Base-by-base conservation (phyloP, 108 stramenopile species). In the Skeletonema marinoi region DNA sequence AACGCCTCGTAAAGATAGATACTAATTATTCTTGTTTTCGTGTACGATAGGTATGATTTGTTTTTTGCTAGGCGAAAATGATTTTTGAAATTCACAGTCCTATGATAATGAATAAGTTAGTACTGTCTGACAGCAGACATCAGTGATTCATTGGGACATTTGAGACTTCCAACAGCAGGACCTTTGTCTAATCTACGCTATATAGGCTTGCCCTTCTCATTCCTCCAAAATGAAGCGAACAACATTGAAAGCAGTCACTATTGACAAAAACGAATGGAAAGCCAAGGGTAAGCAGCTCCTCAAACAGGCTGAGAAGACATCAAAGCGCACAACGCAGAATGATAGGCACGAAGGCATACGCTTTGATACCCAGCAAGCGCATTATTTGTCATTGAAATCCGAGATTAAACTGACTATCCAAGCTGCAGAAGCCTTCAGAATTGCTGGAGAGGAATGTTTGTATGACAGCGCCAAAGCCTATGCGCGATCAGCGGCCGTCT, bases 371-470 rank as follows among this genome's bases (percentile, higher is more conserved):
- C 1, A 56, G 8, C 54, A 29, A 56, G n/a, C 54, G 5, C 5
- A 25, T 25, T 1, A 21, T 9, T 25, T 29, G 10, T 4, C 54
- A 25, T 25, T 56, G 54, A 2, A 29, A 0, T 16, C 54, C 2
- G 71, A 77, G 48, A 59, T 77, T 0, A 72, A 77, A 16, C 42
- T 70, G 14, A 73, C 60, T 0, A 12, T 77, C 2, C 38, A 59
- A 5, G 75, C 82, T 16, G 82, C 75, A 14, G 82, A 82, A 41
- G 13, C 71, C 19, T 82, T 82, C 35, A 39, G 75, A 19, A 54
- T 82, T 62, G 71, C 69, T 29, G 82, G 82, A 17, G 64, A 69
- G 1, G n/a, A 82, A 65, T 31, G 63, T 60, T 70, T 68, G 67
- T 67, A 76, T 58, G 75, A 76, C 36, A 32, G 39, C 50, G 68